Conservation (phyloP, 257 asterid genomes). For the Solanum etuberosum region DNA sequence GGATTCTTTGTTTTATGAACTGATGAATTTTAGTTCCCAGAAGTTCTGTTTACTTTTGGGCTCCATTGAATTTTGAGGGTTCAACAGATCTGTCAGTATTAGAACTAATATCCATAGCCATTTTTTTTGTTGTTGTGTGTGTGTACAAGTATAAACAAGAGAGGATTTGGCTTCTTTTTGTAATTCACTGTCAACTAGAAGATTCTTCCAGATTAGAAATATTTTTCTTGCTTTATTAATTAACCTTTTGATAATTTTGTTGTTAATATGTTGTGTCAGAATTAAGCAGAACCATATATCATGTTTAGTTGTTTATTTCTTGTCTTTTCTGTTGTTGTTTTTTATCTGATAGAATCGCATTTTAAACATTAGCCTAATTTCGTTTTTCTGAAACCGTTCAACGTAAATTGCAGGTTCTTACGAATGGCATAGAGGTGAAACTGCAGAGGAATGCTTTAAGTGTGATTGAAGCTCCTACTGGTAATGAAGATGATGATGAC, state of each 20-base stretch:
- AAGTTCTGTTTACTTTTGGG: background rate
- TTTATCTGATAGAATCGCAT: background rate
- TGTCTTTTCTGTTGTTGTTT: background rate
- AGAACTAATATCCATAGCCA: background rate
- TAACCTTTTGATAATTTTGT: background rate
- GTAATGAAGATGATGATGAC: constrained; percentile 80
- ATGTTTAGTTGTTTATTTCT: background rate
- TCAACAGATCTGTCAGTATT: background rate
- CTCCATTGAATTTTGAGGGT: background rate
- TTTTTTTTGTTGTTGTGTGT: background rate
- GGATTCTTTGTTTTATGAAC: background rate
- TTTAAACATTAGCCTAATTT: background rate
- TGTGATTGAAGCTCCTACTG: constrained; percentile 84
- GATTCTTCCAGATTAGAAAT: background rate
- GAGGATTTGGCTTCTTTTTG: background rate
- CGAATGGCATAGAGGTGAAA: constrained; percentile 91
- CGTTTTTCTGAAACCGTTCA: background rate
- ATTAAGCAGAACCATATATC: background rate
- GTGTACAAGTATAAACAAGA: background rate
- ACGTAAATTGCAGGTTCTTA: constrained; percentile 53
- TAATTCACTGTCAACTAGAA: background rate
- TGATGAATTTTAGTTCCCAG: background rate
- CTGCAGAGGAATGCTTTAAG: constrained; percentile 88
- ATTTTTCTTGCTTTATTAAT: background rate
- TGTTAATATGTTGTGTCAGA: background rate